These are phyloP conservation scores for Aspergillus nidulans DNA, from an alignment of 495 filamentous ascomycete species.

Conservation along the genomic window DNA sequence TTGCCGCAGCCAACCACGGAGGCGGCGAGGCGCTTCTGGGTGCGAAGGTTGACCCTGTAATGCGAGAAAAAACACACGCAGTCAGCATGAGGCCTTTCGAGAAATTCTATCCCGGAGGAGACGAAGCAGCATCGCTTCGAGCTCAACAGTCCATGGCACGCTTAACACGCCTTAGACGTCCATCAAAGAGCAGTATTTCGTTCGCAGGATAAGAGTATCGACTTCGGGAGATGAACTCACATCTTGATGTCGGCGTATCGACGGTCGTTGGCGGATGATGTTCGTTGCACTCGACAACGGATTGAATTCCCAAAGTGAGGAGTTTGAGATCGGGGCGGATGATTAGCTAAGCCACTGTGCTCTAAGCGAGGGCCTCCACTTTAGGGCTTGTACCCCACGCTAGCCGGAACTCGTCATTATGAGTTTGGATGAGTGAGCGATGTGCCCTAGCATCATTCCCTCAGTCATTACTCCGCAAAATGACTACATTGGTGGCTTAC, in stretches of 20 bases:
- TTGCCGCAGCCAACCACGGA: slow-evolving; percentile 97
- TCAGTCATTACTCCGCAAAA: not conserved
- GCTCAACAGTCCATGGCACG: not conserved
- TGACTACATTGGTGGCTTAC: not conserved
- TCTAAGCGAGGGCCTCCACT: slow-evolving; percentile 43
- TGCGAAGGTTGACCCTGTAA: slow-evolving; percentile 95
- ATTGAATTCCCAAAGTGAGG: slow-evolving; percentile 41
- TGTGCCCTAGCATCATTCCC: not conserved
- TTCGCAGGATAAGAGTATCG: slow-evolving; percentile 10
- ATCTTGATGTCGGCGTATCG: slow-evolving; percentile 54
- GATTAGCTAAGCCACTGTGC: slow-evolving; percentile 46
- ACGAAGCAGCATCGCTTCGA: slow-evolving; percentile 3
- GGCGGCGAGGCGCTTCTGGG: slow-evolving; percentile 99
- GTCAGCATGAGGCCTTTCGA: slow-evolving; percentile 31
- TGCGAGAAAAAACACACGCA: slow-evolving; percentile 26
- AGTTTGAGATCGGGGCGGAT: slow-evolving; percentile 40
- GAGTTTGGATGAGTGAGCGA: not conserved
- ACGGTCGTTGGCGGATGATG: slow-evolving; percentile 51
- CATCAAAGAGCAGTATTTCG: slow-evolving; percentile 16
- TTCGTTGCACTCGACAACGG: slow-evolving; percentile 46
- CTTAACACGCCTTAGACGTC: slow-evolving; percentile 14
- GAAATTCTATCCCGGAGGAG: not conserved
- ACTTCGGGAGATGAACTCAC: slow-evolving; percentile 40
- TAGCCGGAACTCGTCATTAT: not conserved
- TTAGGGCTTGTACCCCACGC: slow-evolving; percentile 32